These are phyloP conservation scores for Allium fistulosum DNA, from an alignment of 106 monocot species.

Conservation along the genomic window DNA sequence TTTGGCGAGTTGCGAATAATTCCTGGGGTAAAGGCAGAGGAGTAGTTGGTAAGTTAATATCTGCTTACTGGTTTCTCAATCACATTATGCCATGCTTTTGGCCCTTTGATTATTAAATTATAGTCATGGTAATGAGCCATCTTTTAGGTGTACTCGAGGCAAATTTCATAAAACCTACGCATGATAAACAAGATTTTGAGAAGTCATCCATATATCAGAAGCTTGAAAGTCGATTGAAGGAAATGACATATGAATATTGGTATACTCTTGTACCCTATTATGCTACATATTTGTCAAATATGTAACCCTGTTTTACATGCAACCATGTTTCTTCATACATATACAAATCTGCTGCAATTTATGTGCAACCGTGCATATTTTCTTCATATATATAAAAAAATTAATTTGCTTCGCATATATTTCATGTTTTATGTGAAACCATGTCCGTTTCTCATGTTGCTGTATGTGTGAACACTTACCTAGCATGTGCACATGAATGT, in stretches of 20 bases:
- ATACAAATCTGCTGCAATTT: too few species aligned
- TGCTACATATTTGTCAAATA: neutral
- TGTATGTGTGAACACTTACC: too few species aligned
- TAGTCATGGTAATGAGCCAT: neutral
- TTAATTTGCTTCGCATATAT: neutral
- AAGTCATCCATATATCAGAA: slow-evolving; percentile 52
- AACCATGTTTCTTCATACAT: too few species aligned
- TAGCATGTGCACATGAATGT: too few species aligned
- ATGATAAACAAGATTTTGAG: slow-evolving; percentile 90
- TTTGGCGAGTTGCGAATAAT: slow-evolving; percentile 35
- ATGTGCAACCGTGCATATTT: neutral
- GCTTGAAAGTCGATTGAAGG: slow-evolving; percentile 61
- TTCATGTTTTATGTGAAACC: neutral
- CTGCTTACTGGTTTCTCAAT: neutral
- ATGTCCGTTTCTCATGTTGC: too few species aligned
- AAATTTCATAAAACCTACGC: slow-evolving; percentile 74
- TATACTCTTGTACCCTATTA: slow-evolving; percentile 15
- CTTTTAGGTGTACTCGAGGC: slow-evolving; percentile 63
- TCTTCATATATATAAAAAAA: neutral
- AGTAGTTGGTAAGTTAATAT: slow-evolving; percentile 58
- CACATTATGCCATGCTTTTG: neutral
- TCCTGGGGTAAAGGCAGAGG: slow-evolving; percentile 39
- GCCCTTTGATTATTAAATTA: neutral
- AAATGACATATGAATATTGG: slow-evolving; percentile 80
- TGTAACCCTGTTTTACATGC: too few species aligned